Evolutionary conservation across 2,329 filamentous ascomycete species (phyloP).

Genomic region (Coniochaeta sp.): DNA sequence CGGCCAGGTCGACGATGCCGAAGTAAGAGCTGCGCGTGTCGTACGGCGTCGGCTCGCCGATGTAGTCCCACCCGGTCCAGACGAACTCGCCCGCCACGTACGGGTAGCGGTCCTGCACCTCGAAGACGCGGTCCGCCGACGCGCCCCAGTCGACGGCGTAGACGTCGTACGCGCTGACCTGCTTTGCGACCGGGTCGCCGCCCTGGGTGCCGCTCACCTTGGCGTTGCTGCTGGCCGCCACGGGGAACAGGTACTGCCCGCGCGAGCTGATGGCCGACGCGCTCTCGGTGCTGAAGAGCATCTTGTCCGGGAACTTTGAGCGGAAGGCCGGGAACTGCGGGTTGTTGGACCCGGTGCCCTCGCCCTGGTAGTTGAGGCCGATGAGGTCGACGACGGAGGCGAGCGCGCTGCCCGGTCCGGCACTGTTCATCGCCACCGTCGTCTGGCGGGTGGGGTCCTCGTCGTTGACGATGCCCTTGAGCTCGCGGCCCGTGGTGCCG

Average conservation of each 20-base stretch:
- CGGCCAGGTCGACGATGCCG: slow-evolving; percentile 49
- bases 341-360: slow-evolving; percentile 25
- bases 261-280: slow-evolving; percentile 39
- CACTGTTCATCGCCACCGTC: slow-evolving; percentile 39
- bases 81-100: slow-evolving; percentile 42
- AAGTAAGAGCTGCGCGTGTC: slow-evolving; percentile 42
- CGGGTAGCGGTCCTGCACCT: slow-evolving; percentile 34
- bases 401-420: slow-evolving; percentile 29
- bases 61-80: slow-evolving; percentile 22
- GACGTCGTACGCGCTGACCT: slow-evolving; percentile 44
- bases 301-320: slow-evolving; percentile 34
- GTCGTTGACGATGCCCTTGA: slow-evolving; percentile 32
- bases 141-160: slow-evolving; percentile 39
- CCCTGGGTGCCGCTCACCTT: slow-evolving; percentile 28
- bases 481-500: slow-evolving; percentile 20
- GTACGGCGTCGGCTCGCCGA: slow-evolving; percentile 28
- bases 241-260: slow-evolving; percentile 46
- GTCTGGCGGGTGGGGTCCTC: slow-evolving; percentile 40
- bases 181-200: slow-evolving; percentile 23
- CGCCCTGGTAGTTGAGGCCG: slow-evolving; percentile 50
- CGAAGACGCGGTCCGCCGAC: slow-evolving; percentile 46
- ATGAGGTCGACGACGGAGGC: slow-evolving; percentile 35
- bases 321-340: slow-evolving; percentile 35
- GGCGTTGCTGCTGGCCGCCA: slow-evolving; percentile 23
- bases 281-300: slow-evolving; percentile 35